phyloP scores from a whole-genome alignment of 2,329 filamentous ascomycete genomes.

The Neofusicoccum kwambonambiense region DNA sequence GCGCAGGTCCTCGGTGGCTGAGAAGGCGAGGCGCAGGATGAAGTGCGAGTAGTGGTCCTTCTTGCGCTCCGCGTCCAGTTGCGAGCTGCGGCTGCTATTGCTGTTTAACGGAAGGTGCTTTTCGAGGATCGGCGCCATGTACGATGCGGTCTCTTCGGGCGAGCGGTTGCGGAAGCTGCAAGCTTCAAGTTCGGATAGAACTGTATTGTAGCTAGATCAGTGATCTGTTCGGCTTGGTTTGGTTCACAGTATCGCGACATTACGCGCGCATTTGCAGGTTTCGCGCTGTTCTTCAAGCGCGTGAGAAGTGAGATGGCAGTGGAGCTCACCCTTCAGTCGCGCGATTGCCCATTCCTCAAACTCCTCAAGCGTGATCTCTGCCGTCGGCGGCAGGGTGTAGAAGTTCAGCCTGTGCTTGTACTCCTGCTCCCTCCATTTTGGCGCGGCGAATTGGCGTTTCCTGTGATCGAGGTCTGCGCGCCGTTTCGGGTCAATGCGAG shows the following conservation, averaged over 20 bases:
- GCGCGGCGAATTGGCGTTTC: slow-evolving; percentile 81
- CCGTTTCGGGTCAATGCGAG: slow-evolving; percentile 64
- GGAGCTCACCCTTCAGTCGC: slow-evolving; percentile 67
- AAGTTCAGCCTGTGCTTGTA: slow-evolving; percentile 91
- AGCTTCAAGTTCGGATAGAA: slow-evolving; percentile 85
- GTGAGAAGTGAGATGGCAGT: background rate
- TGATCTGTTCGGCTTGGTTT: background rate
- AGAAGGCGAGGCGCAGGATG: slow-evolving; percentile 89
- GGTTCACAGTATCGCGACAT: background rate
- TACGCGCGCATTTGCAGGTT: background rate
- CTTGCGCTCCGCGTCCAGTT: slow-evolving; percentile 71
- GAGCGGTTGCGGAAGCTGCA: slow-evolving; percentile 93
- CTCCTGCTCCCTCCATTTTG: slow-evolving; percentile 71
- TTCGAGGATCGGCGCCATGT: slow-evolving; percentile 83
- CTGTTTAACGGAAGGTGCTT: slow-evolving; percentile 81
- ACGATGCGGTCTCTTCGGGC: slow-evolving; percentile 73
- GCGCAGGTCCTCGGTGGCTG: slow-evolving; percentile 85
- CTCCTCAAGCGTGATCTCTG: slow-evolving; percentile 92
- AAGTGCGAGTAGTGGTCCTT: slow-evolving; percentile 99
- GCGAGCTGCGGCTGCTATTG: slow-evolving; percentile 63
- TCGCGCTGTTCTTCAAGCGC: background rate
- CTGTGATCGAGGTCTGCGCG: slow-evolving; percentile 74
- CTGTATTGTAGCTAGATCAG: slow-evolving; percentile 42
- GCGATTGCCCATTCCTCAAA: slow-evolving; percentile 99
- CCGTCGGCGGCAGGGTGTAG: slow-evolving; percentile 82